phyloP scores from a whole-genome alignment of 371 early-diverging fungal species.

The Lichtheimia hyalospora region DNA sequence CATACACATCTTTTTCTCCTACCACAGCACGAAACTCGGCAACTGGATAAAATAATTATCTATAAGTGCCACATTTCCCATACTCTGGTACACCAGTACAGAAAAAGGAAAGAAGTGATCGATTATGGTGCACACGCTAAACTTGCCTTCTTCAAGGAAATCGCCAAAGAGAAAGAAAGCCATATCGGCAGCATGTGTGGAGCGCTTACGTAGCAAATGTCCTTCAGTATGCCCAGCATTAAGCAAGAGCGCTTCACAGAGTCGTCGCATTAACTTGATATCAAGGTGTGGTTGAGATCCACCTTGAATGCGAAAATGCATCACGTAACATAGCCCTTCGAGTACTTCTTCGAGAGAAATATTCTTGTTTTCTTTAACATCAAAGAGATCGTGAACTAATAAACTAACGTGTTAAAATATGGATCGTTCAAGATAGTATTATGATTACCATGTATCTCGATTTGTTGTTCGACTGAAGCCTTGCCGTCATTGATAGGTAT shows the following conservation, averaged over 20 bases:
- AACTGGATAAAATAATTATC: constrained; percentile 9
- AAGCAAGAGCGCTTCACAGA: constrained; percentile 82
- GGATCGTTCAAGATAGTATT: constrained; percentile 16
- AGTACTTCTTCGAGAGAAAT: constrained; percentile 85
- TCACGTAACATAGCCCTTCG: constrained; percentile 88
- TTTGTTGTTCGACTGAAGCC: constrained; percentile 79
- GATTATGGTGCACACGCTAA: too few species aligned
- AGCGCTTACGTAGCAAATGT: constrained; percentile 56
- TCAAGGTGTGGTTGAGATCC: constrained; percentile 85
- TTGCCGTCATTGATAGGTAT: constrained; percentile 58
- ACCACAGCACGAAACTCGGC: constrained; percentile 77
- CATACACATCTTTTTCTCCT: constrained; percentile 69
- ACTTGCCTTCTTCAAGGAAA: constrained; percentile 82
- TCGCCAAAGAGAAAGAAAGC: constrained; percentile 92
- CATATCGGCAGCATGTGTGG: constrained; percentile 80
- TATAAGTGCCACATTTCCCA: background rate
- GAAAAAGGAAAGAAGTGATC: background rate
- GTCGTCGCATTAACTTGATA: constrained; percentile 75
- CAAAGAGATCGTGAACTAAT: constrained; percentile 66
- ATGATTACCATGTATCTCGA: constrained; percentile 78
- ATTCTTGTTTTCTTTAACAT: constrained; percentile 67
- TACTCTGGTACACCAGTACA: background rate
- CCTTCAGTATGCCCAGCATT: constrained; percentile 73
- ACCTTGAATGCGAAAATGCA: constrained; percentile 89
- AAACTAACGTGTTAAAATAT: constrained; percentile 7